Percentiles rank a stretch among this genome's conserved stretches.
Evolutionary conservation across 129 eudicot species (phyloP).

Genomic region (Gnaphalium uliginosum): DNA sequence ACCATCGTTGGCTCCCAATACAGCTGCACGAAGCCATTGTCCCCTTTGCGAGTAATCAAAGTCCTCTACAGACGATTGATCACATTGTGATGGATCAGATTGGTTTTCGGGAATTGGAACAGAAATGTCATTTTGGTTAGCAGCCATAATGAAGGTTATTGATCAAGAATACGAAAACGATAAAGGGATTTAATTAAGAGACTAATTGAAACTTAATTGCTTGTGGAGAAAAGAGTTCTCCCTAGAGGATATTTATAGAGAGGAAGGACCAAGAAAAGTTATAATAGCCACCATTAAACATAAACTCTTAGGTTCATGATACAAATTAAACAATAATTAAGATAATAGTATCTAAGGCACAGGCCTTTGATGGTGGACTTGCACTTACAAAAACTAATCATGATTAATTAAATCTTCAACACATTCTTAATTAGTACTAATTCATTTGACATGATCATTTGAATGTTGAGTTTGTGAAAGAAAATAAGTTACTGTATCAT

Average conservation of each 20-base stretch:
- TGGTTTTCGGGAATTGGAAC: conserved; percentile 23
- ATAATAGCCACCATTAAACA: neutral
- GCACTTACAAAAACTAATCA: conserved; percentile 7
- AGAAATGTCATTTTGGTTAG: conserved; percentile 16
- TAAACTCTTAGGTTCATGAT: neutral
- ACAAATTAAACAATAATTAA: conserved; percentile 2
- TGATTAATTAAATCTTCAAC: neutral
- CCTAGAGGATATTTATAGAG: conserved; percentile 31
- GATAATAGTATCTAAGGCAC: conserved; percentile 30
- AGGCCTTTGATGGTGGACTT: conserved; percentile 28
- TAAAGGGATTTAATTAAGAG: neutral
- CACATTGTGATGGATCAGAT: conserved; percentile 9
- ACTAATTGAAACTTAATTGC: conserved; percentile 14
- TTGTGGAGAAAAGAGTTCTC: conserved; percentile 28
- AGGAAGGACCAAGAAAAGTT: neutral
- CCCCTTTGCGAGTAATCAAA: conserved; percentile 36
- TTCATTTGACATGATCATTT: neutral
- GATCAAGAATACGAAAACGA: neutral
- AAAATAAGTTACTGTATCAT: neutral
- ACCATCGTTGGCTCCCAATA: conserved; percentile 41
- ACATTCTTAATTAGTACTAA: neutral
- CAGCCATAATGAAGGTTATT: conserved; percentile 21
- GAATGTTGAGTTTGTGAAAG: neutral
- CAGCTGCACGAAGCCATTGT: conserved; percentile 39
- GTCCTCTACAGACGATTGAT: conserved; percentile 4